Percentiles rank a stretch among this genome's conserved stretches.
These are phyloP conservation scores for Terfezia claveryi DNA, from an alignment of 495 filamentous ascomycete genomes.

Conservation along the genomic window DNA sequence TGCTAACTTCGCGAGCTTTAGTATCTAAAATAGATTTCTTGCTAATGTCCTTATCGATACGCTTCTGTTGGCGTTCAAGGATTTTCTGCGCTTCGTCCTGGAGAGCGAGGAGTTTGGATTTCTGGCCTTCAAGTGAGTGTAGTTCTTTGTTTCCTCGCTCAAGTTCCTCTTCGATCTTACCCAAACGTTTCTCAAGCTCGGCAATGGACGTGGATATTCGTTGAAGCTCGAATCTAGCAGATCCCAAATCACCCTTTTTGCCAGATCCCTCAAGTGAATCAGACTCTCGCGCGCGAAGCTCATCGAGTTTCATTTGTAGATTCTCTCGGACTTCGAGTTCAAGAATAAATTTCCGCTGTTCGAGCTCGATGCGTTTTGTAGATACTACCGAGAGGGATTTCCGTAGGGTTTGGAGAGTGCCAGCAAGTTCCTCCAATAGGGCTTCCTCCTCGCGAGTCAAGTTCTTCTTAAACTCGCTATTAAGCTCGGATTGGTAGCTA, in stretches of 20 bases:
- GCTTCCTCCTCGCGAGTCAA: constrained; percentile 64
- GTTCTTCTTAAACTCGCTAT: constrained; percentile 77
- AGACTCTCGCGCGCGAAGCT: constrained; percentile 56
- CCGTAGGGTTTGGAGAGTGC: constrained; percentile 46
- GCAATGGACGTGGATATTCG: constrained; percentile 40
- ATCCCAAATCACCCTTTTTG: constrained; percentile 46
- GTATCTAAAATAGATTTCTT: constrained; percentile 58
- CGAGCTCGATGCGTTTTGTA: constrained; percentile 51
- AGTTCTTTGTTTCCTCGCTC: constrained; percentile 41
- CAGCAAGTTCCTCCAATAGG: constrained; percentile 47
- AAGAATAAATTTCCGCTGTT: constrained; percentile 49
- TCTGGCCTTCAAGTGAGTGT: constrained; percentile 37
- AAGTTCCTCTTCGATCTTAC: constrained; percentile 47
- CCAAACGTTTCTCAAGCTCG: constrained; percentile 40
- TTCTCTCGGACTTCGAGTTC: constrained; percentile 77
- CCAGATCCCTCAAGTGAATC: constrained; percentile 38
- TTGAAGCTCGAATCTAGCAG: constrained; percentile 63
- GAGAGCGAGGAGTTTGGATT: constrained; percentile 39
- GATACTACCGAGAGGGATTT: constrained; percentile 53
- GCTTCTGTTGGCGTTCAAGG: constrained; percentile 74
- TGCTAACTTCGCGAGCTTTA: constrained; percentile 53
- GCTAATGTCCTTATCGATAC: constrained; percentile 75
- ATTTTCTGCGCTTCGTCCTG: constrained; percentile 54
- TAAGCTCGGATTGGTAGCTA: constrained; percentile 55
- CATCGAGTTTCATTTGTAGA: constrained; percentile 62